Evolutionary conservation across 2,329 filamentous ascomycete species (phyloP), one percentile per base, ranked within the genome.

Genomic region (Aspergillus transmontanensis): DNA sequence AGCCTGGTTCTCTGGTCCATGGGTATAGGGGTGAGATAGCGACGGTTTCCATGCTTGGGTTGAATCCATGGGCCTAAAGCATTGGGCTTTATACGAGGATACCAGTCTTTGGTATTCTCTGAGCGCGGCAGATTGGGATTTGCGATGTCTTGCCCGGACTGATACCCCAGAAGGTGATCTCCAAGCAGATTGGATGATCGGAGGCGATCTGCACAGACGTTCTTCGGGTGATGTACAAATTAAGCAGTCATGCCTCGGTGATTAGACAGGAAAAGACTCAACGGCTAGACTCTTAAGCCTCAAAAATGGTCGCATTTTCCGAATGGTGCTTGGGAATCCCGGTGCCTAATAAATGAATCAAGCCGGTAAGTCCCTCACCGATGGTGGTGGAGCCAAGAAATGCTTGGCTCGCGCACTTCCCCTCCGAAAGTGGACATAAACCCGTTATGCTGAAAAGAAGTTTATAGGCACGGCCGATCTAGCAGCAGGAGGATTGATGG

Each of bases 1-100:
- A 84, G 70, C 65, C 83, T 74, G 54, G 75, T 75, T 73, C 78
- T 76, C 61, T 68, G 65, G 68, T 78, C 76, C 77, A 79, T 79
- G 64, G 63, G 68, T 66, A 59, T 65, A 64, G 43, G 58, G 62
- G 43, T 62, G 56, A 64, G 50, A 53, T 62, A 62, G 61, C 63
- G 59, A 60, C 57, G 58, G 66, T 68, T 66, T 68, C 70, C 71
- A 69, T 67, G 57, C 65, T 67, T 64, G 69, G 58, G 59, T 61
- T 61, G 68, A 68, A 64, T 58, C 68, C 66, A 67, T 63, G 55
- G 57, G 58, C 45, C 60, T 58, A 65, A 57, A 60, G 48, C 58
- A 53, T 56, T 26, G 43, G 30, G 21, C 32, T 57, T 62, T 43
- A 45, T 36, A 57, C 51, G 32, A 28, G 30, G 26, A 54, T n/a